Evolutionary conservation across 768 basidiomycete genomes (phyloP).

Genomic region (Cystofilobasidium bisporidii): DNA sequence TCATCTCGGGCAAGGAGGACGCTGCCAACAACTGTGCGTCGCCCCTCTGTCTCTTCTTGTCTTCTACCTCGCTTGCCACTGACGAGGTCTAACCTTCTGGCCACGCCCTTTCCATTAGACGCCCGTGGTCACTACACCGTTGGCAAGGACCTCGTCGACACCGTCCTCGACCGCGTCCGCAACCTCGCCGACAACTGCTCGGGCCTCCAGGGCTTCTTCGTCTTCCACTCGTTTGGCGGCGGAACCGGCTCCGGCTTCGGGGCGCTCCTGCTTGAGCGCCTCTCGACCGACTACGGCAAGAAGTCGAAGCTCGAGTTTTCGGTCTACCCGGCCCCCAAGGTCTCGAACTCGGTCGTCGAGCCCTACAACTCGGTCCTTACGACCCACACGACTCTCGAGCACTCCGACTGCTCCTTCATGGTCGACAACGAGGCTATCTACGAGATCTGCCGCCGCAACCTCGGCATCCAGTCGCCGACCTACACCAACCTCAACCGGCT

Average conservation of each 20-base stretch:
- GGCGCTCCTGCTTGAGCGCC: slow-evolving; percentile 88
- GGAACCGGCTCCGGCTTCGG: slow-evolving; percentile 99
- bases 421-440: slow-evolving; percentile 99
- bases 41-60: slow-evolving; percentile 20
- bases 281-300: slow-evolving; percentile 98
- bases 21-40: slow-evolving; percentile 97
- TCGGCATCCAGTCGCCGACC: slow-evolving; percentile 72
- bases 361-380: slow-evolving; percentile 94
- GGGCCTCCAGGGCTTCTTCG: slow-evolving; percentile 98
- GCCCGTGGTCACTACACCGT: slow-evolving; percentile 98
- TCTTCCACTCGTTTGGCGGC: slow-evolving; percentile 99
- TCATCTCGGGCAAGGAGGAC: slow-evolving; percentile 97
- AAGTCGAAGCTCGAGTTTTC: slow-evolving; percentile 98
- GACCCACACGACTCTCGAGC: slow-evolving; percentile 97
- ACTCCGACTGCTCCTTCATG: slow-evolving; percentile 99
- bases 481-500: slow-evolving; percentile 90
- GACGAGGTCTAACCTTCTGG: too few relatives aligned
- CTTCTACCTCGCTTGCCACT: slow-evolving; percentile 15
- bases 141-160: slow-evolving; percentile 95
- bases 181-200: slow-evolving; percentile 95
- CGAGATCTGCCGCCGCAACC: slow-evolving; percentile 96
- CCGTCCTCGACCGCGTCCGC: slow-evolving; percentile 92
- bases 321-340: slow-evolving; percentile 88
- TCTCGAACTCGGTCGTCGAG: slow-evolving; percentile 94
- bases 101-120: slow-evolving; percentile 53